Base-by-base conservation (phyloP, 495 filamentous ascomycete species). In the Aspergillus bertholletiae region DNA sequence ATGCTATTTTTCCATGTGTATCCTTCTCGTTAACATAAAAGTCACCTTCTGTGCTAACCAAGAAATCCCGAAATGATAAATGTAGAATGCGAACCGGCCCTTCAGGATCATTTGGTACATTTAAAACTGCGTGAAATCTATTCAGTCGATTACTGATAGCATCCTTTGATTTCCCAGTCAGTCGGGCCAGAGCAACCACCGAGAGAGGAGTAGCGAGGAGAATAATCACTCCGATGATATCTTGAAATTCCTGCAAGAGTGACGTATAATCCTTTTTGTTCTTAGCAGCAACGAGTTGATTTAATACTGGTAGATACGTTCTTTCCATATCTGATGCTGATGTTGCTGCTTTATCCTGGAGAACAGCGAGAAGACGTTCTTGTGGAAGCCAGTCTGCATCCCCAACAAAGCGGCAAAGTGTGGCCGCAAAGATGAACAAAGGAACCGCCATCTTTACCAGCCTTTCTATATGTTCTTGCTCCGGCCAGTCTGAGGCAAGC, bases 401-500 rank as follows among this genome's bases (percentile, higher is more conserved):
- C 6, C 52, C 40, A 7, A 72, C 41, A 20, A 62, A 62, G 7
- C 62, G 66, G 53, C 62, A 72, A 0, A 64, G 13, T 3, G 67
- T 72, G 7, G 64, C 64, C 7, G 66, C 64, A 13, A 50, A 58
- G 32, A 72, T 71, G 41, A 74, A 74, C n/a, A 73, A 47, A 12
- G 64, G 65, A 23, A 69, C 55, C 3, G 64, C 39, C 49, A 48
- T 60, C 4, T 30, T 51, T 1, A 64, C 53, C 17, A 72, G 37
- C 4, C 7, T 32, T 24, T 55, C 7, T 20, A 63, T 32, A n/a
- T 7, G 46, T 0, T 50, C 50, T 23, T 63, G 13, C 7, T 67
- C 68, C 1, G 80, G 80, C 80, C 79, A 84, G n/a, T 62, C 50
- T 22, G 55, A n/a, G n/a, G n/a, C n/a, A 43, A 69, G 24, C 0